These are phyloP conservation scores for Serendipita sp. DNA, from an alignment of 768 basidiomycete species.

Conservation along the genomic window DNA sequence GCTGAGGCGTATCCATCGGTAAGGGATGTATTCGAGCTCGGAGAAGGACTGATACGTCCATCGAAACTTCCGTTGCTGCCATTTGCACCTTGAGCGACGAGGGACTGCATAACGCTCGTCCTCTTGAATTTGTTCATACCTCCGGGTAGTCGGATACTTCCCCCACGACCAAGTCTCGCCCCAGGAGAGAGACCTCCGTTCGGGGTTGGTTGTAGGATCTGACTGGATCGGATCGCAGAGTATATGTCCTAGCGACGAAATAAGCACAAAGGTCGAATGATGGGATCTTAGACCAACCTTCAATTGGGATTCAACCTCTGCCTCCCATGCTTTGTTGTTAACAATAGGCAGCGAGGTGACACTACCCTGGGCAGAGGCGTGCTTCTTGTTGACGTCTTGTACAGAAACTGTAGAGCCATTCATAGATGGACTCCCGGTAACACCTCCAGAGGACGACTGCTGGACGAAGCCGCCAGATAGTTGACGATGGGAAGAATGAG, in stretches of 20 bases:
- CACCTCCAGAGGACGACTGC: background rate
- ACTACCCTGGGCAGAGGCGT: background rate
- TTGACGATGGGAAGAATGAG: background rate
- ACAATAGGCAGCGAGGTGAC: constrained; percentile 13
- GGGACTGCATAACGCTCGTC: constrained; percentile 64
- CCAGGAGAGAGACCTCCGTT: constrained; percentile 44
- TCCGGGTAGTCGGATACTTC: constrained; percentile 55
- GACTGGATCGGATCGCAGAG: constrained; percentile 73
- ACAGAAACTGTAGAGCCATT: background rate
- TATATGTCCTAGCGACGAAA: constrained; percentile 66
- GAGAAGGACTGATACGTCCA: constrained; percentile 85
- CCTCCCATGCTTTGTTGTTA: constrained; percentile 44
- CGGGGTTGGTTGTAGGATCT: constrained; percentile 70
- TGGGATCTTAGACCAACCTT: constrained; percentile 36
- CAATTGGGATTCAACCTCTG: constrained; percentile 69
- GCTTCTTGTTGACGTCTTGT: background rate
- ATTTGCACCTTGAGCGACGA: constrained; percentile 60
- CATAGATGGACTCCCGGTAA: background rate
- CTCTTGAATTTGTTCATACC: constrained; percentile 55
- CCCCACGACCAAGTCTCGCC: constrained; percentile 38
- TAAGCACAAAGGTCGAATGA: constrained; percentile 4
- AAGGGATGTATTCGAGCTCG: constrained; percentile 80
- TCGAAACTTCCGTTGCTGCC: constrained; percentile 72
- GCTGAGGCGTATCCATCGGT: constrained; percentile 59
- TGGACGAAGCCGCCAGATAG: background rate